Conservation (phyloP, 177 flowering plant species). For the Vitis hybrid region DNA sequence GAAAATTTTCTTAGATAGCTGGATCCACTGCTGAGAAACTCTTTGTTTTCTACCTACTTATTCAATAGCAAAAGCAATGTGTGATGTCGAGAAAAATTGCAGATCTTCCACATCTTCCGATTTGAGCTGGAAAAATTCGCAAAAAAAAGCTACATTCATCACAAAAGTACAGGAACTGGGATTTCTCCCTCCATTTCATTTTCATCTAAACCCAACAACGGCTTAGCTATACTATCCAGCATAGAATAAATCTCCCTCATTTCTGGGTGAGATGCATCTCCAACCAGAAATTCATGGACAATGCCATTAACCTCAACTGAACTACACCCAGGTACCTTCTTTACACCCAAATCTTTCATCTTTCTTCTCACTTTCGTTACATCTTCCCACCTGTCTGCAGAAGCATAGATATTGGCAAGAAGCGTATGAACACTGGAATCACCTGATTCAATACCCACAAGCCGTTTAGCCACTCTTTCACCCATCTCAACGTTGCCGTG, state of each 20-base stretch:
- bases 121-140: too few relatives aligned
- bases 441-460: slow-evolving; percentile 34
- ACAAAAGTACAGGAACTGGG: slow-evolving; percentile 1
- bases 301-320: slow-evolving; percentile 58
- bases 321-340: slow-evolving; percentile 76
- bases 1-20: too few relatives aligned
- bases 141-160: background rate
- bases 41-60: too few relatives aligned
- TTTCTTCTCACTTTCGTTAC: slow-evolving; percentile 55
- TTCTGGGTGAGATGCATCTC: slow-evolving; percentile 46
- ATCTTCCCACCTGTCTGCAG: slow-evolving; percentile 71
- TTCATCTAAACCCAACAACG: slow-evolving; percentile 22
- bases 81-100: too few relatives aligned
- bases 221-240: slow-evolving; percentile 26
- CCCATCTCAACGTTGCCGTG: slow-evolving; percentile 67
- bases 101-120: too few relatives aligned
- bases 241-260: slow-evolving; percentile 32
- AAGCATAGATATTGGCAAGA: slow-evolving; percentile 74
- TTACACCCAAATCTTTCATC: slow-evolving; percentile 59
- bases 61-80: too few relatives aligned
- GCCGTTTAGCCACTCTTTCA: slow-evolving; percentile 45
- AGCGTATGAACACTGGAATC: slow-evolving; percentile 63
- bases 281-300: slow-evolving; percentile 57
- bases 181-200: slow-evolving; percentile 10
- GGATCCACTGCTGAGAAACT: too few relatives aligned